These are phyloP conservation scores for Starmerella geochares DNA, from an alignment of 805 yeast species.

Conservation along the genomic window DNA sequence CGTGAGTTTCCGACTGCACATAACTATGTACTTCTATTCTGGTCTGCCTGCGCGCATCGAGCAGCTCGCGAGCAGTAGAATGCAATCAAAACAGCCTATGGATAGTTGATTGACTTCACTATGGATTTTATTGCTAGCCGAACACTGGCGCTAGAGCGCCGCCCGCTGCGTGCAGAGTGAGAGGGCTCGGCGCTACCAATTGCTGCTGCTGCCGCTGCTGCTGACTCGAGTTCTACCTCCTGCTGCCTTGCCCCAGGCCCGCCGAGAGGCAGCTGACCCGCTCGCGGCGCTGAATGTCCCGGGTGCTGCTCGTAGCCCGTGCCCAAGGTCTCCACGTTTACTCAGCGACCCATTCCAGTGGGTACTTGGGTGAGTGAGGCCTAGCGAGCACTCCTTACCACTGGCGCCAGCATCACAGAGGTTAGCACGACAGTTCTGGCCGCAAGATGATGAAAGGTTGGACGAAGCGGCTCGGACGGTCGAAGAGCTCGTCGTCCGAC, in stretches of 20 bases:
- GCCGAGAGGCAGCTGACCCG: not conserved
- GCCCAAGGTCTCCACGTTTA: slow-evolving; percentile 3
- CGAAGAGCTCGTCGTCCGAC: slow-evolving; percentile 25
- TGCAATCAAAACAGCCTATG: too few relatives aligned
- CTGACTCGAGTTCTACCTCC: not conserved
- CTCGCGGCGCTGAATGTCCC: not conserved
- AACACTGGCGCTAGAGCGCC: too few relatives aligned
- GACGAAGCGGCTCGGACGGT: slow-evolving; percentile 33
- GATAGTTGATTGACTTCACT: too few relatives aligned
- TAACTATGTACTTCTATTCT: too few relatives aligned
- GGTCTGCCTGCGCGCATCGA: too few relatives aligned
- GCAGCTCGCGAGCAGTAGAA: too few relatives aligned
- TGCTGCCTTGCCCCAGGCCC: too few relatives aligned
- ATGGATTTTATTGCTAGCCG: too few relatives aligned
- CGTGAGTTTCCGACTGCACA: too few relatives aligned
- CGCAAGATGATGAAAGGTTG: slow-evolving; percentile 34
- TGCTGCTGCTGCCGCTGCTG: not conserved
- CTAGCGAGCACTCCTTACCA: not conserved
- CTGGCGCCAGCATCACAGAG: not conserved
- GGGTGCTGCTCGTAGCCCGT: slow-evolving; percentile 1
- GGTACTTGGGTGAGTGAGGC: slow-evolving; percentile 1
- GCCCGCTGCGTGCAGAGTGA: too few relatives aligned
- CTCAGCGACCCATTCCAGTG: slow-evolving; percentile 2
- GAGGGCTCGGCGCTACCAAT: too few relatives aligned
- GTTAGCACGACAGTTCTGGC: not conserved